phyloP scores from a whole-genome alignment of 23 red algal species.

The Cyanidioschyzon merolae region DNA sequence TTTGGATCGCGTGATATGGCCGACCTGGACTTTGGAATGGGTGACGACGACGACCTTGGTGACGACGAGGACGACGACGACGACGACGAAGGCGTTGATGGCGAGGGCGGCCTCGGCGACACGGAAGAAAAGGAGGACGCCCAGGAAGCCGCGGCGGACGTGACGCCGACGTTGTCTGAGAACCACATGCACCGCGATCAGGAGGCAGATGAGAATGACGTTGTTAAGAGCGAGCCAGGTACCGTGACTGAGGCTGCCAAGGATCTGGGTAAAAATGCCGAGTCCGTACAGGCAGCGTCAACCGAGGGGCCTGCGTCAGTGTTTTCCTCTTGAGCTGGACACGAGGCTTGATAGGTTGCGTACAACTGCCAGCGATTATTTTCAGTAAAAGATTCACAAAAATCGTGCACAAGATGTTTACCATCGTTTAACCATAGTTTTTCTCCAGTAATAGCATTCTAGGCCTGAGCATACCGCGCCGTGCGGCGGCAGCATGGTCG shows the following conservation, averaged over 20 bases:
- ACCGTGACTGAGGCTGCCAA: background rate
- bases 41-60: constrained; percentile 21
- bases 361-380: too few species aligned
- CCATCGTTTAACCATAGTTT: too few species aligned
- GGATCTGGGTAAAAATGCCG: background rate
- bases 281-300: background rate
- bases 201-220: background rate
- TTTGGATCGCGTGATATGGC: constrained; percentile 32
- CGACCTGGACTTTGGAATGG: constrained; percentile 45
- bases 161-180: background rate
- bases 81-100: background rate
- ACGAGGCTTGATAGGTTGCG: too few species aligned
- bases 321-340: too few species aligned
- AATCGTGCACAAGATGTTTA: too few species aligned
- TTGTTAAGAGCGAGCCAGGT: background rate
- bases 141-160: background rate
- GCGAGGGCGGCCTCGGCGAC: background rate
- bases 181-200: background rate
- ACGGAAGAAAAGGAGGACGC: too few species aligned
- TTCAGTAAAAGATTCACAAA: too few species aligned
- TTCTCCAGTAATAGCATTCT: too few species aligned
- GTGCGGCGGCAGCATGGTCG: too few species aligned
- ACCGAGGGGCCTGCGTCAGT: background rate
- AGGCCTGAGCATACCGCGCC: too few species aligned
- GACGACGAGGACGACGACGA: constrained; percentile 6